These are phyloP conservation scores for Hymenoscyphus albidus DNA, from an alignment of 2,329 filamentous ascomycete species.

Conservation along the genomic window DNA sequence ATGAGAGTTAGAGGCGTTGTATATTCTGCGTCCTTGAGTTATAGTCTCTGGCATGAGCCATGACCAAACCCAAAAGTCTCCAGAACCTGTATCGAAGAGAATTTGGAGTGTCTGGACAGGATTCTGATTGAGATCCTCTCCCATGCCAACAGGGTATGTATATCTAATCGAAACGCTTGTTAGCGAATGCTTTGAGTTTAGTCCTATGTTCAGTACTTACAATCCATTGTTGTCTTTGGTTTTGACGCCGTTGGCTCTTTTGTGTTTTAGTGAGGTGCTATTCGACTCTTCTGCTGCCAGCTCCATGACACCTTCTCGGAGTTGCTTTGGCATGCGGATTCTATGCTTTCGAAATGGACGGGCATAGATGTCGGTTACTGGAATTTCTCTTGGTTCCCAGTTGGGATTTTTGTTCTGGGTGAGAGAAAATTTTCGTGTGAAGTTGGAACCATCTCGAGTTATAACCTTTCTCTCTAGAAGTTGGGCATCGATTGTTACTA, in stretches of 20 bases:
- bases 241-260: slow-evolving; percentile 18
- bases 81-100: slow-evolving; percentile 28
- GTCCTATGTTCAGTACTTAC: slow-evolving; percentile 14
- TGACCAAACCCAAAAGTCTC: slow-evolving; percentile 30
- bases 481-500: background rate
- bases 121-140: slow-evolving; percentile 8
- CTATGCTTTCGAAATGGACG: slow-evolving; percentile 22
- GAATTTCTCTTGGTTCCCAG: slow-evolving; percentile 13
- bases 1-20: slow-evolving; percentile 14
- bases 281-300: background rate
- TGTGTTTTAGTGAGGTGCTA: background rate
- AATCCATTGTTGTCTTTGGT: slow-evolving; percentile 17
- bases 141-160: slow-evolving; percentile 22
- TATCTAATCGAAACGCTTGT: slow-evolving; percentile 15
- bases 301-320: slow-evolving; percentile 14
- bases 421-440: slow-evolving; percentile 3
- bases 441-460: background rate
- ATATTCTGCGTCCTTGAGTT: slow-evolving; percentile 14
- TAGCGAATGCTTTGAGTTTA: background rate
- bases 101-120: slow-evolving; percentile 25
- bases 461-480: background rate
- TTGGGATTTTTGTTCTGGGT: slow-evolving; percentile 20
- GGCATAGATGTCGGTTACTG: slow-evolving; percentile 21
- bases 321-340: slow-evolving; percentile 18
- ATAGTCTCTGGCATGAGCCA: slow-evolving; percentile 20